Evolutionary conservation across 2,329 filamentous ascomycete species (phyloP), one percentile per base, ranked within the genome.

Genomic region (Hymenoscyphus occultus): DNA sequence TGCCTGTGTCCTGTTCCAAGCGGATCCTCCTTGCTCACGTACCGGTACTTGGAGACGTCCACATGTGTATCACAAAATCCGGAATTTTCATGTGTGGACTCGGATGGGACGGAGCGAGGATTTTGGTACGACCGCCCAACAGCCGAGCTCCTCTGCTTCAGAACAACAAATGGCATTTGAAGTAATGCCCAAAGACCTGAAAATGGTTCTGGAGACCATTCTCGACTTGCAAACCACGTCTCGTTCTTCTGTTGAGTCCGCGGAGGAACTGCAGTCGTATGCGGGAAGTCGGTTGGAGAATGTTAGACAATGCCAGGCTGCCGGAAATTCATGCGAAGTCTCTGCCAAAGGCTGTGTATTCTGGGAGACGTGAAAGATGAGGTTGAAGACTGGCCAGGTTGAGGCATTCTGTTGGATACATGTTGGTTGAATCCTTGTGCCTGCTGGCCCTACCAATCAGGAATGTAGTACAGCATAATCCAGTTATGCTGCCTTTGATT

Each of bases 401-500:
- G 48, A 54, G 19, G 19, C 19, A 28, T 54, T 54, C 19, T 28
- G 48, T 54, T 54, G 48, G 19, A 54, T 19, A 28, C 9, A 13
- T 54, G 19, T 54, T 54, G 48, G 19, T 54, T 54, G 9, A 51
- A 51, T 10, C n/a, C 45, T 22, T 22, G n/a, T 54, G 48, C 22
- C 48, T 54, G 35, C 6, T 35, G 35, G 45, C 45, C 45, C 45
- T 51, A 32, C 59, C 54, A 64, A 61, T 61, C 51, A 60, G 32
- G 54, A 61, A 10, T 6, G 35, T 35, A 35, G 9, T 10, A 10
- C n/a, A 28, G 48, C 12, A 22, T n/a, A 48, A 19, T 48, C 45
- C 45, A 9, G 2, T n/a, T 12, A 19, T 22, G 45, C 45, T 51
- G 22, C 19, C 45, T 10, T 22, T 22, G 45, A 19, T 19, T 9